Evolutionary conservation across 2,329 filamentous ascomycete species (phyloP).

Genomic region (Nothophaeocryptopus gaeumannii): DNA sequence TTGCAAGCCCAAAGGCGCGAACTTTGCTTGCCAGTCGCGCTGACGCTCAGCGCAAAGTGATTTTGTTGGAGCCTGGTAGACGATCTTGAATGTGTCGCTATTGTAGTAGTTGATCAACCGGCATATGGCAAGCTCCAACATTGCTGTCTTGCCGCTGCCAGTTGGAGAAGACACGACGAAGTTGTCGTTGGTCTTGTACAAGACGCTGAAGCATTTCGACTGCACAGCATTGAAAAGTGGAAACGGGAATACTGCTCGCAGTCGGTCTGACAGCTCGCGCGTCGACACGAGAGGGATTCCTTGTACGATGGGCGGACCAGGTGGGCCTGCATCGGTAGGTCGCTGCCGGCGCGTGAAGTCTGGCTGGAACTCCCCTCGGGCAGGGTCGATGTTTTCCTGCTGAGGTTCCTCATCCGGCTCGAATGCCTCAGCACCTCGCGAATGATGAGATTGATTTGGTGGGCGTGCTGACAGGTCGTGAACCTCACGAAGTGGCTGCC

Average conservation of each 20-base stretch:
- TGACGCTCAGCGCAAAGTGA: constrained; percentile 75
- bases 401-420: too few species aligned
- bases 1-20: constrained; percentile 62
- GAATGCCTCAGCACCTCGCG: too few species aligned
- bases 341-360: too few species aligned
- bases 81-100: constrained; percentile 68
- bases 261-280: constrained; percentile 64
- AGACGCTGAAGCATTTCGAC: constrained; percentile 68
- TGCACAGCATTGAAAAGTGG: constrained; percentile 78
- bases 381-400: too few species aligned
- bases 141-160: constrained; percentile 78
- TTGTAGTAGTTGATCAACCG: constrained; percentile 58
- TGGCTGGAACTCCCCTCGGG: too few species aligned
- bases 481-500: too few species aligned
- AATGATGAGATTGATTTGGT: too few species aligned
- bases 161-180: constrained; percentile 78
- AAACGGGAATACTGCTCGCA: constrained; percentile 69
- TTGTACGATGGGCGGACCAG: constrained; percentile 46
- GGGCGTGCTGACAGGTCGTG: too few species aligned
- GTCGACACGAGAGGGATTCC: constrained; percentile 61
- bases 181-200: constrained; percentile 70
- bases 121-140: constrained; percentile 80
- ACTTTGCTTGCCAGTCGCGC: constrained; percentile 75
- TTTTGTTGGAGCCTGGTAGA: constrained; percentile 84
- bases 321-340: too few species aligned